phyloP scores from a whole-genome alignment of 257 asterid species.

The Datura wrightii region DNA sequence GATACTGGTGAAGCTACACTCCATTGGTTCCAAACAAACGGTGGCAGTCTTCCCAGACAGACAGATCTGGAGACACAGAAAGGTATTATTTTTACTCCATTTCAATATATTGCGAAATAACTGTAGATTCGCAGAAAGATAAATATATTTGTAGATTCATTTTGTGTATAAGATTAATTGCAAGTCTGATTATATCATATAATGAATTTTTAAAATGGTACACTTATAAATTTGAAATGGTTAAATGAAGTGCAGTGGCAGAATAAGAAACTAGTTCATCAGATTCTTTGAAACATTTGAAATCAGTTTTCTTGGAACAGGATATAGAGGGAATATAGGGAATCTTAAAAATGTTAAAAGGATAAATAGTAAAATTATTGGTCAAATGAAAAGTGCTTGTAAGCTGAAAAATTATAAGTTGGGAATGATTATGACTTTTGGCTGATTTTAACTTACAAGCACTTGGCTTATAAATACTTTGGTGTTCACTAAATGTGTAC shows the following conservation, averaged over 20 bases:
- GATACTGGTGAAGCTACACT: constrained; percentile 25
- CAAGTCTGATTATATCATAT: not conserved
- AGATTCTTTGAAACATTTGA: constrained; percentile 1
- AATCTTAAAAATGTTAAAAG: not conserved
- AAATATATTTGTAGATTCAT: not conserved
- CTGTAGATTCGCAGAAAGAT: not conserved
- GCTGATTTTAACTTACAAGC: not conserved
- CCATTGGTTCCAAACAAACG: not conserved
- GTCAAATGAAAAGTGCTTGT: not conserved
- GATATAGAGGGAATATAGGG: not conserved
- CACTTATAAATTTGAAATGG: not conserved
- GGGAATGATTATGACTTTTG: not conserved
- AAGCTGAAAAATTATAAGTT: not conserved
- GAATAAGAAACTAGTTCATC: not conserved
- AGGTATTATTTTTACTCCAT: not conserved
- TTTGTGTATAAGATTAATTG: not conserved
- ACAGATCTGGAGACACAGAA: constrained; percentile 9
- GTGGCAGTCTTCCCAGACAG: not conserved
- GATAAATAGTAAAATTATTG: not conserved
- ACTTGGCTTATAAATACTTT: not conserved
- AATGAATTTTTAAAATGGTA: not conserved
- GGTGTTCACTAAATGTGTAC: not conserved
- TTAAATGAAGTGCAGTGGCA: not conserved
- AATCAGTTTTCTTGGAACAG: constrained; percentile 1
- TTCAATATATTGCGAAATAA: not conserved